phyloP scores from a whole-genome alignment of 2,329 filamentous ascomycete species.

The Fusarium succisae region DNA sequence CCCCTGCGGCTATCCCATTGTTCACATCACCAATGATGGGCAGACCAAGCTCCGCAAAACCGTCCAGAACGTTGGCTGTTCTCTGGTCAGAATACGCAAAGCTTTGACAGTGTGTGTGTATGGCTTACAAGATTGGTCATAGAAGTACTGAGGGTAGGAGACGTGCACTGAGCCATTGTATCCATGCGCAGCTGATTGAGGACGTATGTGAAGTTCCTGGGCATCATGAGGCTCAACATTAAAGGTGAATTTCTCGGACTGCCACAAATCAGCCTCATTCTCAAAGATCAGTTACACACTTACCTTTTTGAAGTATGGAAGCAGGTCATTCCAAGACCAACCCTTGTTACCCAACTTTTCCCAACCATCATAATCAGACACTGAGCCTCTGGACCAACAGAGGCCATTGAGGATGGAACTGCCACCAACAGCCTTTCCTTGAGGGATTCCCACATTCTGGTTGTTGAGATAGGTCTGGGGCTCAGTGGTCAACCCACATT shows the following conservation, averaged over 20 bases:
- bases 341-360: constrained; percentile 54
- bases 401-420: constrained; percentile 52
- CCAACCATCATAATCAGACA: constrained; percentile 57
- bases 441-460: constrained; percentile 40
- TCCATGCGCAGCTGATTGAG: background rate
- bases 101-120: background rate
- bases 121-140: constrained; percentile 6
- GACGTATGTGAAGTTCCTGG: constrained; percentile 5
- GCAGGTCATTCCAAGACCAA: constrained; percentile 50
- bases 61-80: constrained; percentile 8
- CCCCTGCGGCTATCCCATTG: constrained; percentile 15
- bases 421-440: constrained; percentile 51
- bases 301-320: constrained; percentile 57
- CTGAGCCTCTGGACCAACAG: constrained; percentile 49
- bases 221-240: background rate
- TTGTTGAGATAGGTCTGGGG: constrained; percentile 43
- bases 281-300: background rate
- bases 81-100: background rate
- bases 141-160: constrained; percentile 20
- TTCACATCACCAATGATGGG: constrained; percentile 19
- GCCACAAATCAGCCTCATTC: background rate
- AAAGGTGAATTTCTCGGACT: constrained; percentile 16
- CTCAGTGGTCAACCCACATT: constrained; percentile 43
- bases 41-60: constrained; percentile 14
- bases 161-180: constrained; percentile 16